Evolutionary conservation across 192 early-diverging fungal genomes (phyloP).

Genomic region (Dissophora globulifera): DNA sequence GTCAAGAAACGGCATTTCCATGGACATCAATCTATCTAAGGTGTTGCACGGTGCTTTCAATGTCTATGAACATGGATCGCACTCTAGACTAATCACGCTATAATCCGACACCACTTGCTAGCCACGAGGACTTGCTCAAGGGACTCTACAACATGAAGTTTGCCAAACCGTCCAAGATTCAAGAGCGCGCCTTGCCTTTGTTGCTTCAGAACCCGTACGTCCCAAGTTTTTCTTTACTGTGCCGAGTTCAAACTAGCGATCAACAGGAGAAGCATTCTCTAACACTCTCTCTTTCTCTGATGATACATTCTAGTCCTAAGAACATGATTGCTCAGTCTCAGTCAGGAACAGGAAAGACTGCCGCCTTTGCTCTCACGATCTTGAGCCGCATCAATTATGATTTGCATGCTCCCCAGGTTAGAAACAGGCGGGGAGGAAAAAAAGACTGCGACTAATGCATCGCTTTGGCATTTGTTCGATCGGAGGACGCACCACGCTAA

Average conservation of each 20-base stretch:
- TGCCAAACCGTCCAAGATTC: constrained; percentile 93
- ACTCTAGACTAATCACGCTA: no score
- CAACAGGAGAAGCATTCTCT: no score
- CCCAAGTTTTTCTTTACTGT: neutral
- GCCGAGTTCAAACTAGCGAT: no score
- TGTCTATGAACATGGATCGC: no score
- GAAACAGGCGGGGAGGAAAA: no score
- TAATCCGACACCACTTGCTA: constrained; percentile 34
- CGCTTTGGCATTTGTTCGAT: no score
- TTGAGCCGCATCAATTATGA: constrained; percentile 84
- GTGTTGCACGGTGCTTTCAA: no score
- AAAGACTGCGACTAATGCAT: no score
- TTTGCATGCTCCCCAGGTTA: constrained; percentile 72
- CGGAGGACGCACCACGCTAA: no score
- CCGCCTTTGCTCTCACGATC: constrained; percentile 94
- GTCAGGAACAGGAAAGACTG: constrained; percentile 98
- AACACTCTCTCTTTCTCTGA: no score
- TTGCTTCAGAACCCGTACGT: constrained; percentile 84
- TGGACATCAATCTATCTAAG: neutral
- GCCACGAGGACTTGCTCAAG: constrained; percentile 82
- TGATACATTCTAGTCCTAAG: constrained; percentile 64
- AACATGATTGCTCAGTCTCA: constrained; percentile 99
- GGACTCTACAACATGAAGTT: constrained; percentile 96
- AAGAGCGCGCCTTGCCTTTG: constrained; percentile 92
- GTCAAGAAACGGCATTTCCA: neutral